These are phyloP conservation scores for Penicillium alfredii DNA, from an alignment of 495 filamentous ascomycete genomes.

Conservation along the genomic window DNA sequence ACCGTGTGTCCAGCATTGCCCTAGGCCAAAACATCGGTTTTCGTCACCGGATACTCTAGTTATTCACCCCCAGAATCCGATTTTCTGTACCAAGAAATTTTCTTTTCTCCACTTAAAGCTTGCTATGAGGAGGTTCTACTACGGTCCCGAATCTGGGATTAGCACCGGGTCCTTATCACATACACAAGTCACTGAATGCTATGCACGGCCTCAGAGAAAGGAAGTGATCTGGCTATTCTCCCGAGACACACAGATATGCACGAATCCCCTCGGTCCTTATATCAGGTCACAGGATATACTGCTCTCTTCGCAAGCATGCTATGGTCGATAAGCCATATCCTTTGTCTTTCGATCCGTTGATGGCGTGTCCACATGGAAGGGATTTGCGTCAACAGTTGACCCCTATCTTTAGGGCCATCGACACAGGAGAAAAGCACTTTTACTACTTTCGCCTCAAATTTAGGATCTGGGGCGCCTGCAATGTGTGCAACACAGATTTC, in stretches of 20 bases:
- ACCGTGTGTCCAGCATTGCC: constrained; percentile 2
- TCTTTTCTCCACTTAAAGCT: constrained; percentile 7
- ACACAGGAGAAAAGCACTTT: constrained; percentile 2
- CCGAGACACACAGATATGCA: constrained; percentile 2
- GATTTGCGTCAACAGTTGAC: background rate
- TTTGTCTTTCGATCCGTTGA: too few species aligned
- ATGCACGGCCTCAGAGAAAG: too few species aligned
- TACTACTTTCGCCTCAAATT: too few species aligned
- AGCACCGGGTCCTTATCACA: constrained; percentile 5
- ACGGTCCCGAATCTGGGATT: constrained; percentile 6
- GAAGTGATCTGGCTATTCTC: constrained; percentile 3
- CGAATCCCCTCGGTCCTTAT: background rate
- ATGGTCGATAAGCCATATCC: too few species aligned
- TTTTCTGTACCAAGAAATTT: background rate
- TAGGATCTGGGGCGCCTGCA: too few species aligned
- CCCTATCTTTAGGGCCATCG: too few species aligned
- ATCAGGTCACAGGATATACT: constrained; percentile 5
- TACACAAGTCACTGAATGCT: constrained; percentile 2
- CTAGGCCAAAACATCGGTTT: too few species aligned
- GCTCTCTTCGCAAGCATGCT: too few species aligned
- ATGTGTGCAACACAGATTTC: constrained; percentile 4
- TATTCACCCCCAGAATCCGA: background rate
- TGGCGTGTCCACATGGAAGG: too few species aligned
- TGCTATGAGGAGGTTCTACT: constrained; percentile 8
- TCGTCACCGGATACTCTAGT: too few species aligned